phyloP scores from a whole-genome alignment of 495 filamentous ascomycete genomes.

The Aspergillus homomorphus region DNA sequence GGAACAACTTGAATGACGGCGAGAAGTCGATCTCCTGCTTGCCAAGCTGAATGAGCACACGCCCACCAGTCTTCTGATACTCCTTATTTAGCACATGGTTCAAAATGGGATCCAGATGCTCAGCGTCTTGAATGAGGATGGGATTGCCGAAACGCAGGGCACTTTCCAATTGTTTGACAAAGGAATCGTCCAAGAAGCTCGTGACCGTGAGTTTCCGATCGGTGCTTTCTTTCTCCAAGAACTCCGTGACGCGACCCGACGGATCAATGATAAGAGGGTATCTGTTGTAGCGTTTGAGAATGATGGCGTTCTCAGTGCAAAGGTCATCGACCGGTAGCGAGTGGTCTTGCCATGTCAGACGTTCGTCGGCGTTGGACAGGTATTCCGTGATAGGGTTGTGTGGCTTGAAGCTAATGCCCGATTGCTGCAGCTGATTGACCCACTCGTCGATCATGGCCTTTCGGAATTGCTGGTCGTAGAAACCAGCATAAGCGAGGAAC shows the following conservation, averaged over 20 bases:
- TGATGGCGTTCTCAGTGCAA: slow-evolving; percentile 97
- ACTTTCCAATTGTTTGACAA: slow-evolving; percentile 95
- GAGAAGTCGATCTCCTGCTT: slow-evolving; percentile 99
- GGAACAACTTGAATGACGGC: slow-evolving; percentile 90
- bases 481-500: slow-evolving; percentile 95
- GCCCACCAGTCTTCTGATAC: slow-evolving; percentile 98
- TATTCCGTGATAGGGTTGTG: slow-evolving; percentile 96
- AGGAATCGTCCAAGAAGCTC: slow-evolving; percentile 96
- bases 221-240: slow-evolving; percentile 88
- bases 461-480: slow-evolving; percentile 96
- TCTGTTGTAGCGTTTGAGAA: slow-evolving; percentile 94
- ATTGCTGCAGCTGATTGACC: slow-evolving; percentile 84
- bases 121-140: slow-evolving; percentile 97
- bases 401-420: slow-evolving; percentile 86
- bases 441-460: slow-evolving; percentile 98
- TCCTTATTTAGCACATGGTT: slow-evolving; percentile 99
- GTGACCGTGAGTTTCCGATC: slow-evolving; percentile 93
- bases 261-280: slow-evolving; percentile 99
- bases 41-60: slow-evolving; percentile 95
- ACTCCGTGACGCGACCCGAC: slow-evolving; percentile 89
- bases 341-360: slow-evolving; percentile 90
- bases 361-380: slow-evolving; percentile 92
- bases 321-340: slow-evolving; percentile 97
- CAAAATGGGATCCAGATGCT: slow-evolving; percentile 93
- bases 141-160: slow-evolving; percentile 96